Evolutionary conservation across 768 basidiomycete species (phyloP).

Genomic region (Lentinula sp.): DNA sequence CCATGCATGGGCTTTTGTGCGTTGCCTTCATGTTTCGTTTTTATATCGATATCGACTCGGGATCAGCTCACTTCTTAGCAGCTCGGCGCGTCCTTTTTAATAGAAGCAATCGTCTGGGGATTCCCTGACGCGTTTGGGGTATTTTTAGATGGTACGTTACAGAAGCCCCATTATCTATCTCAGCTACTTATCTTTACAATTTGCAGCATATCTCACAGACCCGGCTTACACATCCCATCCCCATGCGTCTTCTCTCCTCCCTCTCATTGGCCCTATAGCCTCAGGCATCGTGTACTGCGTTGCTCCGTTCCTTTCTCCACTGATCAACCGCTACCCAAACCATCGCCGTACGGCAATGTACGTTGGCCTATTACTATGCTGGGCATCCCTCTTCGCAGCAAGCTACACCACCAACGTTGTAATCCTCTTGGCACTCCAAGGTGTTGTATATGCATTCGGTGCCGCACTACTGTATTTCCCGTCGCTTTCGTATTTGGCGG

Average conservation of each 20-base stretch:
- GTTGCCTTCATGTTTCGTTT: neutral
- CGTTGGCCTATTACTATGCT: constrained; percentile 17
- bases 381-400: constrained; percentile 17
- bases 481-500: constrained; percentile 20
- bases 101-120: constrained; percentile 22
- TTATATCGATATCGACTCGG: neutral
- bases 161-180: neutral
- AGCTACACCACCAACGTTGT: constrained; percentile 16
- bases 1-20: constrained; percentile 6
- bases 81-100: constrained; percentile 19
- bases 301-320: constrained; percentile 4
- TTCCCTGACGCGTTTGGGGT: constrained; percentile 20
- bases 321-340: constrained; percentile 18
- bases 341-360: constrained; percentile 14
- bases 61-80: neutral
- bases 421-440: constrained; percentile 18
- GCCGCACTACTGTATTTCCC: constrained; percentile 20
- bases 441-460: constrained; percentile 20
- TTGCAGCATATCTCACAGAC: constrained; percentile 18
- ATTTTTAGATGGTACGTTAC: constrained; percentile 12
- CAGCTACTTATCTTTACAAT: neutral
- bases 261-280: constrained; percentile 16
- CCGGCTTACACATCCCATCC: constrained; percentile 12
- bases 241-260: constrained; percentile 14
- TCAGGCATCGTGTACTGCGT: constrained; percentile 15